phyloP scores from a whole-genome alignment of 176 grass and related monocot genomes.

The Cenchrus fungigraminus region DNA sequence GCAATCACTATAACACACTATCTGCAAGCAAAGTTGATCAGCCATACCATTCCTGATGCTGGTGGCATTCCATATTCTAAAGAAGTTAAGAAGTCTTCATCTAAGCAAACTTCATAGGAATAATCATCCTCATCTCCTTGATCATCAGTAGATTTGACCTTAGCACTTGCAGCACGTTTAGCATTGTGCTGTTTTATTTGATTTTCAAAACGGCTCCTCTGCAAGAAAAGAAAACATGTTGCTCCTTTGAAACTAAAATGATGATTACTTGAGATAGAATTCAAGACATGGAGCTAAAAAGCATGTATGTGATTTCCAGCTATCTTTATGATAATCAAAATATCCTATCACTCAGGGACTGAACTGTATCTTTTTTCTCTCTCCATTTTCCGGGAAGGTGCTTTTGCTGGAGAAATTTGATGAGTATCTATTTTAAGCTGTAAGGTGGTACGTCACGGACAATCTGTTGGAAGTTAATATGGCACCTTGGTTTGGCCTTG shows the following conservation, averaged over 20 bases:
- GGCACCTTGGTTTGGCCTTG: neutral
- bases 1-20: neutral
- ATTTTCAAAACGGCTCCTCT: conserved; percentile 94
- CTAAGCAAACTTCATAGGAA: conserved; percentile 92
- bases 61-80: conserved; percentile 99
- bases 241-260: neutral
- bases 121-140: conserved; percentile 69
- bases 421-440: neutral
- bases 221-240: conserved; percentile 30
- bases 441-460: neutral
- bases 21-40: neutral
- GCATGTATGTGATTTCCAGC: neutral
- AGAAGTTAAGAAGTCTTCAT: conserved; percentile 93
- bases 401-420: neutral
- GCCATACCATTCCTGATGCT: conserved; percentile 90
- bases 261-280: conserved; percentile 5
- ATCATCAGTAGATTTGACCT: conserved; percentile 60
- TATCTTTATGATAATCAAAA: conserved; percentile 9
- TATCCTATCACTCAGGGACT: neutral
- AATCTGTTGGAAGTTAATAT: conserved; percentile 5
- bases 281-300: conserved; percentile 17
- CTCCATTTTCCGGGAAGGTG: neutral
- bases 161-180: conserved; percentile 69
- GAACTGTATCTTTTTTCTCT: neutral
- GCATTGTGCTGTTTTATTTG: conserved; percentile 95